phyloP scores from a whole-genome alignment of 768 basidiomycete species.

The Hydnum rufescens region DNA sequence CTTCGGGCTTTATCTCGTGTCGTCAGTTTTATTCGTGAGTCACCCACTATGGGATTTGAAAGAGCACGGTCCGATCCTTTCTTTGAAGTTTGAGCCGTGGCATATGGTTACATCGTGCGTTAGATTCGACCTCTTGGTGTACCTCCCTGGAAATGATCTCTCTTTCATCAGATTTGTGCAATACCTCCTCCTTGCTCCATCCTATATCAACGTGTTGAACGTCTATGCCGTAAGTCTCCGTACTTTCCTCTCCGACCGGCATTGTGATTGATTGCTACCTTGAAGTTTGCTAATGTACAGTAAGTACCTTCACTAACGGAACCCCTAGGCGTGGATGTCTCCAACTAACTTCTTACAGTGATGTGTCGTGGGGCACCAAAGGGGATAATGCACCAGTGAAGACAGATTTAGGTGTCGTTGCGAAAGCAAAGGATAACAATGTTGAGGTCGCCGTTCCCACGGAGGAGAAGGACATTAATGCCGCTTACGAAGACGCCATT shows the following conservation, averaged over 20 bases:
- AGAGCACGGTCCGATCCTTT: background rate
- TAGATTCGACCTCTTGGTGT: background rate
- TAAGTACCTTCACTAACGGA: background rate
- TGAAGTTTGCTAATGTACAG: constrained; percentile 3
- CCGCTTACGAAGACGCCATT: constrained; percentile 80
- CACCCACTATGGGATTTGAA: background rate
- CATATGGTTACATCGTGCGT: constrained; percentile 78
- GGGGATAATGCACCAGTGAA: constrained; percentile 64
- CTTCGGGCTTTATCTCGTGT: constrained; percentile 66
- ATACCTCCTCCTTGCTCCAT: constrained; percentile 79
- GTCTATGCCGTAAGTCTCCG: constrained; percentile 49
- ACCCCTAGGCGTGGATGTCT: background rate
- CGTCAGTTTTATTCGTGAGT: constrained; percentile 72
- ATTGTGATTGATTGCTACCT: background rate
- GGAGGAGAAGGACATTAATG: constrained; percentile 73
- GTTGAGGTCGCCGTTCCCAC: constrained; percentile 78
- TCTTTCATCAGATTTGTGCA: constrained; percentile 39
- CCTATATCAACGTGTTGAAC: constrained; percentile 84
- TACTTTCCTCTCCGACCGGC: background rate
- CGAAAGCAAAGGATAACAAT: constrained; percentile 42
- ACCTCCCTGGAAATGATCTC: background rate
- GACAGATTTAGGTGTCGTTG: constrained; percentile 70
- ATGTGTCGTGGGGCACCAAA: constrained; percentile 76
- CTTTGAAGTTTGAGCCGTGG: constrained; percentile 78
- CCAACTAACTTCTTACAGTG: background rate